Base-by-base conservation (phyloP, 2,329 filamentous ascomycete species). In the Penicillium psychrosexuale region DNA sequence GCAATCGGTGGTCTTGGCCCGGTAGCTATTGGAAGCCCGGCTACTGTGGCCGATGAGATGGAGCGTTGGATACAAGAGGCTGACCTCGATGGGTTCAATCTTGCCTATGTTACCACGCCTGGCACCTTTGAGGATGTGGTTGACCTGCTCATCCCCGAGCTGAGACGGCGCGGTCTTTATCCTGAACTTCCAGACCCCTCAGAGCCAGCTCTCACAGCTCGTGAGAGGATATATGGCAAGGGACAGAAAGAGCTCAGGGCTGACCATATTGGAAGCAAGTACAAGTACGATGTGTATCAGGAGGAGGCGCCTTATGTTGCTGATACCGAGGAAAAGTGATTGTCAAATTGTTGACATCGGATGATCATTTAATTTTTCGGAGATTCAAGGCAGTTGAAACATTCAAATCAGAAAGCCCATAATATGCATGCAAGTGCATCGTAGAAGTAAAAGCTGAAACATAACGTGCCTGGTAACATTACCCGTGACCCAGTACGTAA, bases 171-270 rank as follows among this genome's bases (percentile, higher is more conserved):
- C 6, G 75, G 73, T 2, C 31, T 77, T 36, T 77, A 77, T 53
- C 67, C 73, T 5, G 72, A 75, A 28, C 71, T 75, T 15, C 61
- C 65, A n/a, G 40, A 43, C 15, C 22, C 45, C 2, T 63, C 53
- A 8, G 62, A 60, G 12, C 62, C 66, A 45, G 51, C 57, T 17
- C 51, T 80, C 27, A 84, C 81, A 2, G 78, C 79, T 0, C 72
- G 84, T 17, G 85, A 88, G 70, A 86, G 82, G 70, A 72, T 87
- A 0, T 87, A 86, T 66, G 84, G 84, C 0, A 76, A 75, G 57
- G 85, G 84, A 0, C 84, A 87, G 66, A 77, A 69, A 6, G 73
- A 77, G 13, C 64, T 88, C 55, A 75, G 84, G 36, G 74, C 74
- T 58, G 85, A 88, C 67, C 85, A 88, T 67, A 64, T 75, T 0